Percentiles rank a stretch among this genome's conserved stretches.
Conservation (phyloP, 495 filamentous ascomycete species). For the Platismatia glauca region DNA sequence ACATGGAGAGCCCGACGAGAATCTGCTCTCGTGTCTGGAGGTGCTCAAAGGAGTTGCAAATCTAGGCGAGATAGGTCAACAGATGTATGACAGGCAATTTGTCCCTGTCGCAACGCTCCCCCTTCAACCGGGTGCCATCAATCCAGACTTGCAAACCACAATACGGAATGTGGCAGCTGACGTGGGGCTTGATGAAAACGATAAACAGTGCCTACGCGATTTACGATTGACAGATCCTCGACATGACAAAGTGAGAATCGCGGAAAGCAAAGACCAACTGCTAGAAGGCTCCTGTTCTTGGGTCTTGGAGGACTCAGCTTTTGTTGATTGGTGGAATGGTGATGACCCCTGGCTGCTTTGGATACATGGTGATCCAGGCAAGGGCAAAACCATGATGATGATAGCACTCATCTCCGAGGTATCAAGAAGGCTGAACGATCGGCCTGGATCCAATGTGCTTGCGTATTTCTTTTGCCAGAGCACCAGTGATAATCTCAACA, state of each 20-base stretch:
- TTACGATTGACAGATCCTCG: conserved; percentile 2
- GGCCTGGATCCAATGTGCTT: conserved; percentile 16
- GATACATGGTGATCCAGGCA: conserved; percentile 39
- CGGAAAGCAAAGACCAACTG: conserved; percentile 33
- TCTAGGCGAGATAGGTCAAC: neutral
- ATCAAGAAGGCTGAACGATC: conserved; percentile 7
- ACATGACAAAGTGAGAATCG: conserved; percentile 4
- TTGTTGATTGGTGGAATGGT: conserved; percentile 29
- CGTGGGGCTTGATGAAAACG: neutral
- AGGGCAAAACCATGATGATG: conserved; percentile 42
- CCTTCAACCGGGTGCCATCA: too few relatives aligned
- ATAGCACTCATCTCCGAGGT: conserved; percentile 31
- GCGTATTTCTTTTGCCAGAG: conserved; percentile 39
- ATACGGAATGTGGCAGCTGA: too few relatives aligned
- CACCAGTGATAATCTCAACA: conserved; percentile 9
- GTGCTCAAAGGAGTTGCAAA: neutral
- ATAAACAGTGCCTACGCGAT: neutral
- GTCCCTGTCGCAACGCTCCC: too few relatives aligned
- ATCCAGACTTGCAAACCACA: too few relatives aligned
- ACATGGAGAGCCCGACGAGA: conserved; percentile 4
- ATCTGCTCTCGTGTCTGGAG: neutral
- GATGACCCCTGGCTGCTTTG: conserved; percentile 32
- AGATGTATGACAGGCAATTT: neutral
- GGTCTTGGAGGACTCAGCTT: conserved; percentile 34
- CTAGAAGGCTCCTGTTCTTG: conserved; percentile 35